Evolutionary conservation across 2,329 filamentous ascomycete species (phyloP), one percentile per base, ranked within the genome.

Genomic region (Microcera coccophila): DNA sequence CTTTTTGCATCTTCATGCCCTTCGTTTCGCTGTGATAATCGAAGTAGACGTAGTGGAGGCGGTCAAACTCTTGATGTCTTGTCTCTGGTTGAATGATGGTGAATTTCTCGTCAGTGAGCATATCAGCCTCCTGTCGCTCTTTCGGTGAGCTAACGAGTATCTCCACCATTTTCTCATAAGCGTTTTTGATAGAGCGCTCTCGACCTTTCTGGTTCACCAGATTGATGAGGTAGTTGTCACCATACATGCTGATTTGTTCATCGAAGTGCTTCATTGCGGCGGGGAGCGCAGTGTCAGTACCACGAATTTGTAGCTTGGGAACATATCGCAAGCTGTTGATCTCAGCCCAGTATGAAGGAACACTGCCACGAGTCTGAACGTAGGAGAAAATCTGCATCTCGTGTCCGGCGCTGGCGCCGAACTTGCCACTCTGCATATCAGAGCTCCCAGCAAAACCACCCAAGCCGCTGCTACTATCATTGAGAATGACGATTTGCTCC

Each of bases 1-100:
- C 90, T 37, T 90, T 87, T 64, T 98, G 85, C 87, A 93, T 95
- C 60, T 87, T 83, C 58, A 96, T 76, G 28, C 91, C 91, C 69
- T 96, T 96, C 38, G 94, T 98, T 69, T 98, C 93, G 61, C 85
- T 90, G 71, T 98, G 94, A 66, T 94, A 98, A 70, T 98, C 93
- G 62, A 98, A 98, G 72, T 97, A 98, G 57, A 97, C 71, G 66
- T 98, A 98, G 69, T 98, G 91, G 34, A 98, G 72, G 34, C 84
- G 84, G 64, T 96, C 90, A 64, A 86, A 87, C 50, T 82, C 74
- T 49, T 85, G 65, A 37, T 51, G 78, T 44, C 72, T 71, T 36
- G 72, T 72, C 35, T 79, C 70, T 57, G 73, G 73, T 61, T 95
- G 86, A 49, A 95, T 80, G 21, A 84, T 74, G 58, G 83, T 85